phyloP scores from a whole-genome alignment of 257 asterid species.

The Penstemon barbatus region DNA sequence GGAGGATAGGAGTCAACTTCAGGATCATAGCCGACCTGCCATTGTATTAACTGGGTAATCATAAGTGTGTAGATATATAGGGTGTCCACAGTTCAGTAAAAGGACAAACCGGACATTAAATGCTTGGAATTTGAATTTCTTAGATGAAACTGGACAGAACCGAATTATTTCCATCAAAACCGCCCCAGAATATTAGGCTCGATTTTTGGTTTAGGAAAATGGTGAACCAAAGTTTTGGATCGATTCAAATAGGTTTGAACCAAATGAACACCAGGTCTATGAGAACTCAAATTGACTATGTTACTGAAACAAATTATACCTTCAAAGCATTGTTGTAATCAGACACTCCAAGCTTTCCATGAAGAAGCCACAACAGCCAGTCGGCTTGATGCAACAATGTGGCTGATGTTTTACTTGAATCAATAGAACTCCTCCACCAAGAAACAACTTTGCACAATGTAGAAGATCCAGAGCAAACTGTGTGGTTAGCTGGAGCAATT shows the following conservation, averaged over 20 bases:
- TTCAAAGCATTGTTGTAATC: slow-evolving; percentile 90
- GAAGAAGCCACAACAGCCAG: slow-evolving; percentile 90
- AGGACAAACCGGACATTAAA: too few species aligned
- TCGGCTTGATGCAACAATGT: slow-evolving; percentile 88
- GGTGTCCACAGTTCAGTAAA: too few species aligned
- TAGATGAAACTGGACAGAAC: too few species aligned
- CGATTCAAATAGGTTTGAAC: too few species aligned
- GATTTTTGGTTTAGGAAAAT: too few species aligned
- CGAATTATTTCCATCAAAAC: too few species aligned
- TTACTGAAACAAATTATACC: slow-evolving; percentile 35
- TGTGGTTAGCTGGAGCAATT: slow-evolving; percentile 80
- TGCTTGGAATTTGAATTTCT: too few species aligned
- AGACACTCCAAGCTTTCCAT: slow-evolving; percentile 84
- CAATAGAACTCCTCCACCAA: slow-evolving; percentile 81
- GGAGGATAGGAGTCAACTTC: slow-evolving; percentile 73
- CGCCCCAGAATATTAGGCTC: too few species aligned
- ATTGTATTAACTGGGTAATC: slow-evolving; percentile 8
- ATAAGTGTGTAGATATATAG: not conserved
- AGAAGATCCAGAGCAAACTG: slow-evolving; percentile 89
- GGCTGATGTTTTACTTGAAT: slow-evolving; percentile 50
- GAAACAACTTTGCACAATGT: slow-evolving; percentile 85
- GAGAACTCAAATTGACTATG: not conserved
- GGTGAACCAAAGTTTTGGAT: too few species aligned
- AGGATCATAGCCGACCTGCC: slow-evolving; percentile 90
- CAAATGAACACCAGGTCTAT: not conserved